Percentiles rank a stretch among this genome's conserved stretches.
Conservation (phyloP, 768 basidiomycete species). For the Auricularia sp. region DNA sequence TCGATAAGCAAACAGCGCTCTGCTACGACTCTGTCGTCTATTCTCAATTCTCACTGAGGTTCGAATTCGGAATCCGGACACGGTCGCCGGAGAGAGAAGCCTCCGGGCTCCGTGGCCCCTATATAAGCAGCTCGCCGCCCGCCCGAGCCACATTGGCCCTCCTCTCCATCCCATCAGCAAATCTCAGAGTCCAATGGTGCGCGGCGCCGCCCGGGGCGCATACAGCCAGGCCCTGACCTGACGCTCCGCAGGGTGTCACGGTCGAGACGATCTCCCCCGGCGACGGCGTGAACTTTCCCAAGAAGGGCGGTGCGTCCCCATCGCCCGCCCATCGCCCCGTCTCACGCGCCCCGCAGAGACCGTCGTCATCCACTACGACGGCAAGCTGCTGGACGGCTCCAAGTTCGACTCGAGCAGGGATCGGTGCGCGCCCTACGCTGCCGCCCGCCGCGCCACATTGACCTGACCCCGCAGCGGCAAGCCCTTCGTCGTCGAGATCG, state of each 20-base stretch:
- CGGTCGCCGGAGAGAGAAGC: too few relatives aligned
- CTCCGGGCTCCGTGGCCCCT: background rate
- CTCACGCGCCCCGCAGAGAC: conserved; percentile 32
- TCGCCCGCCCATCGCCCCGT: conserved; percentile 10
- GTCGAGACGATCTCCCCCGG: conserved; percentile 49
- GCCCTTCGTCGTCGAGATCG: conserved; percentile 64
- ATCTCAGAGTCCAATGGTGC: background rate
- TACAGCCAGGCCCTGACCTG: background rate
- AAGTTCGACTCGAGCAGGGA: conserved; percentile 70
- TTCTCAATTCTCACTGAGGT: too few relatives aligned
- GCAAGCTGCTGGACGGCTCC: conserved; percentile 51
- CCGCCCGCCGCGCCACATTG: conserved; percentile 1
- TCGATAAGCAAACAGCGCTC: too few relatives aligned
- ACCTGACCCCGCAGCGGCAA: conserved; percentile 4
- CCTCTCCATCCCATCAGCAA: background rate
- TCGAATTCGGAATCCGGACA: too few relatives aligned
- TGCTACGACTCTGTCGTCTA: too few relatives aligned
- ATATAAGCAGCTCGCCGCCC: background rate
- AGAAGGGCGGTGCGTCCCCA: conserved; percentile 50
- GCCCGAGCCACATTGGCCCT: background rate
- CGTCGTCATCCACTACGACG: conserved; percentile 73
- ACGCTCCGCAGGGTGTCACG: conserved; percentile 50
- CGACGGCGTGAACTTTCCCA: conserved; percentile 55
- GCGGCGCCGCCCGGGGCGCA: background rate
- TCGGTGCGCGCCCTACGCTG: conserved; percentile 37